Conservation (phyloP, 306 rosid genomes). For the Cicer pinnatifidum region DNA sequence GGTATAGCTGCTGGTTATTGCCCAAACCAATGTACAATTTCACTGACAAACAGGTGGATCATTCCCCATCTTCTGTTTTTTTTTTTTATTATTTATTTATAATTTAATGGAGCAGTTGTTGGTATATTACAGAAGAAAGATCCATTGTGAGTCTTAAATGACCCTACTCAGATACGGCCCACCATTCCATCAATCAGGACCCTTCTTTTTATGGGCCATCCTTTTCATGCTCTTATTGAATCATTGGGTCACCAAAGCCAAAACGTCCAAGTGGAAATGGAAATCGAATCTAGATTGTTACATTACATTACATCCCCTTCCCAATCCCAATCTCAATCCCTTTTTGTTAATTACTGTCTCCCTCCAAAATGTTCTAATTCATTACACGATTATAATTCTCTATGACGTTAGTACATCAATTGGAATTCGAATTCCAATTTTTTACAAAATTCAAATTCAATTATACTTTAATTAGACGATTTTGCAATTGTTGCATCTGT, state of each 20-base stretch:
- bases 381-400: not conserved
- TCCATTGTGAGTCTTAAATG: conserved; percentile 61
- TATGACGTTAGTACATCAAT: not conserved
- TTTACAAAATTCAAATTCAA: no score
- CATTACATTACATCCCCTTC: no score
- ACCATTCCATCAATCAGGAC: conserved; percentile 55
- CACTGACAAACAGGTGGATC: conserved; percentile 99
- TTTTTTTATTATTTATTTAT: not conserved
- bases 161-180: conserved; percentile 55
- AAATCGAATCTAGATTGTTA: conserved; percentile 43
- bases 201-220: conserved; percentile 52
- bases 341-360: conserved; percentile 10
- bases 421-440: no score
- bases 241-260: conserved; percentile 58
- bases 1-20: conserved; percentile 66
- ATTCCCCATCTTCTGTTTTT: conserved; percentile 59
- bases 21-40: conserved; percentile 81
- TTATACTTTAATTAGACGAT: no score
- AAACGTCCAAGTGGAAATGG: conserved; percentile 49
- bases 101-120: conserved; percentile 60
- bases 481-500: no score
- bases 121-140: conserved; percentile 53
- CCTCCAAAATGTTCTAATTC: conserved; percentile 14
- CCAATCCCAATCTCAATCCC: no score
- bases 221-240: conserved; percentile 52